Base-by-base conservation (phyloP, 2,329 filamentous ascomycete species). In the Ceratocystis ficicola region DNA sequence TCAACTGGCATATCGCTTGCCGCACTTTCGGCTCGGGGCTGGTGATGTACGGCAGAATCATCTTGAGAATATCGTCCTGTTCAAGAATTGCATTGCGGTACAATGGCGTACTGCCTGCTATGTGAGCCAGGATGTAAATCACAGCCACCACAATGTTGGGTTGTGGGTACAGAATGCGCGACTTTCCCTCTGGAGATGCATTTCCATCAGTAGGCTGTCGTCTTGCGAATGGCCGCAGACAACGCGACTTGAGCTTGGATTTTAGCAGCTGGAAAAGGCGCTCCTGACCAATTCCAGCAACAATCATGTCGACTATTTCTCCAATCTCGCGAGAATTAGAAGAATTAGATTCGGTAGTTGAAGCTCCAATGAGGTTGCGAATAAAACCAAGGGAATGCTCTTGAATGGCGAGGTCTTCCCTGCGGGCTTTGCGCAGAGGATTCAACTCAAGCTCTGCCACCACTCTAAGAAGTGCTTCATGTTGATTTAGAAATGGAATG, bases 371-470 rank as follows among this genome's bases (percentile, higher is more conserved):
- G 41, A 97, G 79, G 74, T 99, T 99, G 65, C 93, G 84, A 69
- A 99, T 84, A 70, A 97, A 87, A 71, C 95, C 88, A 20, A 97
- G 82, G 0, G 87, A 89, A 75, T 97, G 92, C 73, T 96, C 90
- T 75, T 97, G 93, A 32, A 96, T 88, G 1, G 86, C 86, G 46
- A 92, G 80, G 69, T 95, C 89, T 69, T 96, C 88, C 69, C 86
- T 86, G 64, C 87, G 83, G 20, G 86, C 84, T 72, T 86, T 86
- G 36, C 85, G 81, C 20, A 62, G 62, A 3, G 48, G 62, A 25
- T 66, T 41, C 44, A 65, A 50, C 17, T 65, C 64, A 12, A 20
- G 4, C 12, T 65, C 64, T 15, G 15, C 57, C 20, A 65, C 52
- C 25, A 44, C 28, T n/a, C 12, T 32, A 15, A 65, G 55, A 15